These are phyloP conservation scores for Cutaneotrichosporon cutaneum DNA, from an alignment of 1,284 basidiomycete species.

Conservation along the genomic window DNA sequence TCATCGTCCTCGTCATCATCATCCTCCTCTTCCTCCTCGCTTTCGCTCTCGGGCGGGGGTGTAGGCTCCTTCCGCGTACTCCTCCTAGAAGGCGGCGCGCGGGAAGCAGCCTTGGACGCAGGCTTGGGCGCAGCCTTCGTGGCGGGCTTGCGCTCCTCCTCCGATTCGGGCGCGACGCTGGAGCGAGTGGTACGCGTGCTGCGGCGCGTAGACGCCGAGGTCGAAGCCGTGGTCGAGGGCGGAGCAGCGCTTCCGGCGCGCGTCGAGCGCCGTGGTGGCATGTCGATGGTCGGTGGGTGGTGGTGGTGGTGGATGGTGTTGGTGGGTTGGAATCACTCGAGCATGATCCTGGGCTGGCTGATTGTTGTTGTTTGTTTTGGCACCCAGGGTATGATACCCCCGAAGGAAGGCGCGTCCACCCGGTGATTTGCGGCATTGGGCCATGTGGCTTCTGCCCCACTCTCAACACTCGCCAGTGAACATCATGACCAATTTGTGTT, in stretches of 20 bases:
- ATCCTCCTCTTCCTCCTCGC: neutral
- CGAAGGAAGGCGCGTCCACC: conserved; percentile 18
- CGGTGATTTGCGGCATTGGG: neutral
- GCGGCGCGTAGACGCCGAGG: conserved; percentile 2
- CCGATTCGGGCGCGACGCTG: neutral
- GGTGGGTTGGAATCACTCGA: neutral
- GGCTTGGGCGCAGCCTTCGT: neutral
- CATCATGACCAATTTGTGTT: too few relatives aligned
- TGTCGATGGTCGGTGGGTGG: conserved; percentile 11
- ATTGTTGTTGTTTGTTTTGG: conserved; percentile 13
- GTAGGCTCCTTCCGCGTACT: neutral
- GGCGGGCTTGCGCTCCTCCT: neutral
- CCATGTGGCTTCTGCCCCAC: conserved; percentile 7
- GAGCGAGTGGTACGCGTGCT: neutral
- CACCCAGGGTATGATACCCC: too few relatives aligned
- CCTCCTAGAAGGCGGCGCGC: neutral
- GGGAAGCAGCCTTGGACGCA: neutral
- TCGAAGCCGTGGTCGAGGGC: neutral
- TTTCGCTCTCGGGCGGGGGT: neutral
- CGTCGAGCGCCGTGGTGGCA: conserved; percentile 22
- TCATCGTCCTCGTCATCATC: neutral
- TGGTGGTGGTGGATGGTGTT: conserved; percentile 1
- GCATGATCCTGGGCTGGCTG: neutral
- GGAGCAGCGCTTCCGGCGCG: conserved; percentile 8
- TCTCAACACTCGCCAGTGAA: too few relatives aligned